Evolutionary conservation across 768 basidiomycete species (phyloP), one percentile per base, ranked within the genome.

Genomic region (Lactifluus subvellereus): DNA sequence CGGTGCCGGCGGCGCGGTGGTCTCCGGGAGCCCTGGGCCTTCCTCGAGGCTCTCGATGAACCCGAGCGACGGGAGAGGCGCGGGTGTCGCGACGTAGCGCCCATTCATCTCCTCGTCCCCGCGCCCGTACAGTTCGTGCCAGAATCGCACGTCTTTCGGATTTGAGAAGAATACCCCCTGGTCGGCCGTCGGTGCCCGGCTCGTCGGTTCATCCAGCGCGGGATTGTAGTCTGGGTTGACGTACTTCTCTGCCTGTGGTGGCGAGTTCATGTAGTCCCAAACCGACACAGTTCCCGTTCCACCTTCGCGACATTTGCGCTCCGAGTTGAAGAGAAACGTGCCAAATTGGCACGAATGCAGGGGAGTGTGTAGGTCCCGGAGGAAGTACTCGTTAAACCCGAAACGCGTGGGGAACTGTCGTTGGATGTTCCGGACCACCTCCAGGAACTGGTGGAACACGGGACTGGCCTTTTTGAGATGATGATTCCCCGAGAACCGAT

Each of bases 91-190:
- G 6, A 83, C 76, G 62, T 82, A 75, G 69, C 82, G 82, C 52
- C 94, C 94, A 71, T 98, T 98, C 94, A 98, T 95, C 75, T 98
- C 97, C 66, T 98, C 95, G 70, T 98, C 95, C 3, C 84, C 81
- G 60, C 90, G 80, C 35, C 91, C 89, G 71, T 98, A 97, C 10
- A 98, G 78, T 71, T 94, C 86, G 71, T 88, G 74, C 97, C 97
- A 98, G 74, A 94, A 99, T 22, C 86, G 84, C 20, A 98, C 88
- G 72, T 98, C 87, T 74, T 88, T 95, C 42, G 96, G 81, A 70
- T 96, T 91, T 6, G 87, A 87, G 37, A 91, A 74, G 35, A 99
- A 77, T 2, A 98, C 96, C 10, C 96, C 97, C 86, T 94, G 92
- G 72, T 98, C 95, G 1, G 83, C 80, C 54, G 79, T 81, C 7